Evolutionary conservation across 495 filamentous ascomycete species (phyloP).

Genomic region (Tricharina praecox): DNA sequence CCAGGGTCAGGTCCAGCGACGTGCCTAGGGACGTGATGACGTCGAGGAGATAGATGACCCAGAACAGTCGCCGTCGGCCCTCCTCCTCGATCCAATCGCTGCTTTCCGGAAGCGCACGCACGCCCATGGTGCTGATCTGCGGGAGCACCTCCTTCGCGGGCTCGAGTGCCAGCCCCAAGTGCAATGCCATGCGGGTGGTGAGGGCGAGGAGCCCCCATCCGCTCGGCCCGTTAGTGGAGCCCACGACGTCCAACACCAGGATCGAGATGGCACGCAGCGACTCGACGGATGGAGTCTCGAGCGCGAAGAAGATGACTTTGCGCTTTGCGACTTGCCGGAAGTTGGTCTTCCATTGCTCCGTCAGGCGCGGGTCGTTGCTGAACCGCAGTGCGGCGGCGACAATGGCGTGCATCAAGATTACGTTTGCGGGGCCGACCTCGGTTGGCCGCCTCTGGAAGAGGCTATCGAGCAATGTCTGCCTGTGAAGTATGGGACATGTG

Average conservation of each 20-base stretch:
- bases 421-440: slow-evolving; percentile 58
- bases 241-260: slow-evolving; percentile 59
- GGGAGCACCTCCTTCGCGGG: slow-evolving; percentile 58
- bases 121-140: slow-evolving; percentile 67
- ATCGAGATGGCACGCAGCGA: slow-evolving; percentile 73
- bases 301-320: slow-evolving; percentile 64
- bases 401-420: slow-evolving; percentile 70
- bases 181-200: slow-evolving; percentile 70
- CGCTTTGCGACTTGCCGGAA: slow-evolving; percentile 70
- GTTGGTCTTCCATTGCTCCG: slow-evolving; percentile 47
- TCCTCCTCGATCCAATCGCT: slow-evolving; percentile 81
- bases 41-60: slow-evolving; percentile 83
- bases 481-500: slow-evolving; percentile 78
- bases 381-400: slow-evolving; percentile 74
- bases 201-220: slow-evolving; percentile 80
- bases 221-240: slow-evolving; percentile 65
- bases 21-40: slow-evolving; percentile 77
- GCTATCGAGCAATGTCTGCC: slow-evolving; percentile 57
- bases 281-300: slow-evolving; percentile 78
- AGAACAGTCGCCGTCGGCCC: slow-evolving; percentile 63
- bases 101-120: slow-evolving; percentile 63
- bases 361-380: slow-evolving; percentile 55
- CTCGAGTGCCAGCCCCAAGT: slow-evolving; percentile 67
- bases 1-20: slow-evolving; percentile 73
- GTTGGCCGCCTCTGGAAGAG: slow-evolving; percentile 53